Percentiles rank a stretch among this genome's conserved stretches.
Conservation (phyloP, 2,329 filamentous ascomycete species). For the Neofusicoccum laricinum region DNA sequence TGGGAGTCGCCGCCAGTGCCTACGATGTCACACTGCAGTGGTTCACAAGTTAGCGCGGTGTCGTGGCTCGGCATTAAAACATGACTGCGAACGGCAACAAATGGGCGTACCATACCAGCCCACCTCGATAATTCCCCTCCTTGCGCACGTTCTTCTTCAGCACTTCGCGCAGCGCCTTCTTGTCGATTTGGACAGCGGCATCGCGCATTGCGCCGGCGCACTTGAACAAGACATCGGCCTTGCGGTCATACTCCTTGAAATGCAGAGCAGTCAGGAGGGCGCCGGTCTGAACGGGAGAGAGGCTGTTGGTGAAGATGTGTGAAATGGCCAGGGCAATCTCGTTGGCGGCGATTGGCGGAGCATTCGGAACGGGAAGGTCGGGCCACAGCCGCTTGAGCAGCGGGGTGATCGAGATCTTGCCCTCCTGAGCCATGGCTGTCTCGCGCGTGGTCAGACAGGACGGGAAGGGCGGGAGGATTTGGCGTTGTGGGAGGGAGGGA, state of each 20-base stretch:
- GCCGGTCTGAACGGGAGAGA: constrained; percentile 85
- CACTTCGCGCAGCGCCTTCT: constrained; percentile 57
- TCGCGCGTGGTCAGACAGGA: background rate
- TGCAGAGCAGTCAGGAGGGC: constrained; percentile 87
- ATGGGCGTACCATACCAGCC: constrained; percentile 62
- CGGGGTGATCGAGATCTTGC: constrained; percentile 60
- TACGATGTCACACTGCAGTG: constrained; percentile 79
- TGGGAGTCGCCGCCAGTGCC: constrained; percentile 95
- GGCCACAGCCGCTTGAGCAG: constrained; percentile 72
- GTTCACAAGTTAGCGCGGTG: background rate
- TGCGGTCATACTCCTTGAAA: constrained; percentile 81
- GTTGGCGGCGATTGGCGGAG: constrained; percentile 59
- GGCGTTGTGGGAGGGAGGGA: background rate
- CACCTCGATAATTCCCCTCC: constrained; percentile 76
- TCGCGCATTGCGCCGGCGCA: constrained; percentile 81
- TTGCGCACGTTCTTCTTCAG: constrained; percentile 59
- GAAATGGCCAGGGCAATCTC: constrained; percentile 90
- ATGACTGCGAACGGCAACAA: constrained; percentile 1
- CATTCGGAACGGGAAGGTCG: constrained; percentile 43
- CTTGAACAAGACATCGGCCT: constrained; percentile 80
- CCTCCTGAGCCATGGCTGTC: constrained; percentile 24
- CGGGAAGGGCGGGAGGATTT: background rate
- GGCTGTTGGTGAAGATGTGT: constrained; percentile 83
- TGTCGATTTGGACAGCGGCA: constrained; percentile 71
- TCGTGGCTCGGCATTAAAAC: background rate